These are phyloP conservation scores for Carallia pectinifolia DNA, from an alignment of 345 rosid genomes.

Conservation along the genomic window DNA sequence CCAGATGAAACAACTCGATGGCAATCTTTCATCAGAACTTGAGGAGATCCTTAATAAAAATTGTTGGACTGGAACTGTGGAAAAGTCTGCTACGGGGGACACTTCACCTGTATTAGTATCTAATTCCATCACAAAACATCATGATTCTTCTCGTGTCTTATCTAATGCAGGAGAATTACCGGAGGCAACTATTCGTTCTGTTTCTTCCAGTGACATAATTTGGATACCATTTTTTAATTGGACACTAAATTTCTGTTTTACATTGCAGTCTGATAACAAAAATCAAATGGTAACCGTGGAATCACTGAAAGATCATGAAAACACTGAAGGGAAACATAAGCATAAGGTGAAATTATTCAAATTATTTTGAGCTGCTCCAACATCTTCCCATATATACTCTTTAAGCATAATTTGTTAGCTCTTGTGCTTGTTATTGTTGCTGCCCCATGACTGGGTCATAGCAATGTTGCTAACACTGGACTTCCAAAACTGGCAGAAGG, in stretches of 20 bases:
- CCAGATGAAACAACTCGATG: constrained; percentile 72
- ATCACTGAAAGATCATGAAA: constrained; percentile 16
- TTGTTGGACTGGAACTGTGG: constrained; percentile 21
- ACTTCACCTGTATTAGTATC: constrained; percentile 22
- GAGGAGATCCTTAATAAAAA: constrained; percentile 51
- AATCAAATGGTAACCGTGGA: constrained; percentile 26
- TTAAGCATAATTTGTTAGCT: neutral
- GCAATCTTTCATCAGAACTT: constrained; percentile 55
- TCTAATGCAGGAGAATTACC: constrained; percentile 22
- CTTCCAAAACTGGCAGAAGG: constrained; percentile 41
- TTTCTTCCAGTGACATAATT: neutral
- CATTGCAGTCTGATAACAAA: constrained; percentile 22
- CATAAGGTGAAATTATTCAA: constrained; percentile 40
- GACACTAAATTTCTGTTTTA: constrained; percentile 15
- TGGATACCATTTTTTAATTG: constrained; percentile 1
- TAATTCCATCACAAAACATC: constrained; percentile 27
- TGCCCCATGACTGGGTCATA: neutral
- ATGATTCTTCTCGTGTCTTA: constrained; percentile 4
- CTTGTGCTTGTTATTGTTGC: neutral
- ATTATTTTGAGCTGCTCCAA: neutral
- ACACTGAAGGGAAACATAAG: constrained; percentile 43
- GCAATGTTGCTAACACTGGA: constrained; percentile 18
- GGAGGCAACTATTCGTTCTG: constrained; percentile 23
- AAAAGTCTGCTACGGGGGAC: constrained; percentile 24
- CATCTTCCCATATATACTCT: neutral